These are phyloP conservation scores for Hibiscus syriacus DNA, from an alignment of 345 rosid genomes.

Conservation along the genomic window DNA sequence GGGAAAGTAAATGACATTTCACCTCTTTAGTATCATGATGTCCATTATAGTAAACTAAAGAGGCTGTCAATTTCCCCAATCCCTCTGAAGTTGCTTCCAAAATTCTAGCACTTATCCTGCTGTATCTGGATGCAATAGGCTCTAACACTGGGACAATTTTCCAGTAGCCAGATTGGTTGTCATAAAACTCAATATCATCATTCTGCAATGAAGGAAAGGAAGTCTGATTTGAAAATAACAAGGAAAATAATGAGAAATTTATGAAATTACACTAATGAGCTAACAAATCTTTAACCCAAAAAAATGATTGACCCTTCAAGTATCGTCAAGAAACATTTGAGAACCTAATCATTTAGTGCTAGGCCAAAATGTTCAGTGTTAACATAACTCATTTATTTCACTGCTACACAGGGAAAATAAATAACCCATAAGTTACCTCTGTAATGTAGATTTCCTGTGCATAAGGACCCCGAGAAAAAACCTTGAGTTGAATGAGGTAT, in stretches of 20 bases:
- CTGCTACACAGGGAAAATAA: neutral
- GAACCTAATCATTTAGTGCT: neutral
- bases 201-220: slow-evolving; percentile 43
- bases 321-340: neutral
- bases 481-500: slow-evolving; percentile 65
- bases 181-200: slow-evolving; percentile 60
- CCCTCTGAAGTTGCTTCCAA: slow-evolving; percentile 62
- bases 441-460: slow-evolving; percentile 72
- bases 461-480: slow-evolving; percentile 58
- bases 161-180: slow-evolving; percentile 52
- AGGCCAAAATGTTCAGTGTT: slow-evolving; percentile 5
- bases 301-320: neutral
- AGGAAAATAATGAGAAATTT: slow-evolving; percentile 18
- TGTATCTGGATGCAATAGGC: slow-evolving; percentile 38
- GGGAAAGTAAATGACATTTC: slow-evolving; percentile 11
- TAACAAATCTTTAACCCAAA: neutral
- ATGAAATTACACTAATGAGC: slow-evolving; percentile 10
- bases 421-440: slow-evolving; percentile 44
- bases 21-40: slow-evolving; percentile 53
- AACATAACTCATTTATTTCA: neutral
- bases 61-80: slow-evolving; percentile 61
- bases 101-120: slow-evolving; percentile 49
- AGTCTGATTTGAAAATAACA: slow-evolving; percentile 19
- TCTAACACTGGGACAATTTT: slow-evolving; percentile 34
- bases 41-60: slow-evolving; percentile 57